Evolutionary conservation across 805 yeast species (phyloP), one percentile per base, ranked within the genome.

Genomic region (Metschnikowia similis): DNA sequence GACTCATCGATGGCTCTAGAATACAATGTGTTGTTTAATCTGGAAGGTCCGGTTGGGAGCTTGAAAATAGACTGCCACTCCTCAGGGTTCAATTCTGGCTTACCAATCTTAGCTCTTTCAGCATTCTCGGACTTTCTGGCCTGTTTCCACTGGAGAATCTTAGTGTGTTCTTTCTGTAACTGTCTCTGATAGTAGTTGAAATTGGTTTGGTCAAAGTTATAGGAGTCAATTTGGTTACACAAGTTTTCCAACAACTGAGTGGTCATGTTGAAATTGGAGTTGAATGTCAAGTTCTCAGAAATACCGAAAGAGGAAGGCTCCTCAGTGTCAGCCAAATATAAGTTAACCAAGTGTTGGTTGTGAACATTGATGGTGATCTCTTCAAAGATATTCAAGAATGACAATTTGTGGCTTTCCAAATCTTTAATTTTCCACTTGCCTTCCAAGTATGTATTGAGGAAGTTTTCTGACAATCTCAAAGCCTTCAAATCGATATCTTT

Each of bases 151-250:
- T 83, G 88, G 55, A 75, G 74, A 56, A 87, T 77, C 72, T 84
- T 86, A 52, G 82, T 69, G 65, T 77, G 72, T 64, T 87, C 95
- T 64, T 89, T 79, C 43, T 83, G 79, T 52, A 81, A 74, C 59
- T 81, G 84, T 72, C 95, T 82, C 71, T 87, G 94, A 73, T 81
- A 86, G 70, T 84, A 87, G 74, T 86, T 85, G 75, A 85, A 83
- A 69, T 84, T 87, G 57, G 85, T 84, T 65, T 85, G 87, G 64
- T 85, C 90, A 65, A 84, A 84, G 71, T 84, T 84, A 71, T 81
- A 83, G 44, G 85, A 83, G 66, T 87, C 94, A 37, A 87, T 77
- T 46, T 88, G 80, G 53, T 81, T 84, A 63, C 81, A 77, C 56
- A 87, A 74, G 42, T 79, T 78, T 62, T 86, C 91, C 52, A 83